phyloP scores from a whole-genome alignment of 2,329 filamentous ascomycete species.

The Falciphora oryzae region DNA sequence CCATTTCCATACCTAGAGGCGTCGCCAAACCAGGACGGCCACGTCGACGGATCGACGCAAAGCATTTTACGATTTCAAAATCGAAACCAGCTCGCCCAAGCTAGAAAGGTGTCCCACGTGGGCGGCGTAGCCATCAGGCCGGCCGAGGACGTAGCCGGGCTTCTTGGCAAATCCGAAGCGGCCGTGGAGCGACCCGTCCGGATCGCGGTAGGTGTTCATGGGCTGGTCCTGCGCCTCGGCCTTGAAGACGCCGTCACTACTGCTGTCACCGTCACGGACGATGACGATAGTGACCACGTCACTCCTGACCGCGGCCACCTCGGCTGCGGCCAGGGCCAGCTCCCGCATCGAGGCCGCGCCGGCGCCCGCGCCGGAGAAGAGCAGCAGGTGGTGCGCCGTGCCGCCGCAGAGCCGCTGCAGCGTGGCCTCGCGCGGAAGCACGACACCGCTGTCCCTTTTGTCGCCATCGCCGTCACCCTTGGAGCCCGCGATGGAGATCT shows the following conservation, averaged over 20 bases:
- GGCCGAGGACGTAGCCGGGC: constrained; percentile 24
- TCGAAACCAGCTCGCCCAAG: constrained; percentile 20
- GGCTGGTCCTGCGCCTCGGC: constrained; percentile 6
- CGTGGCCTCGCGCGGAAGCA: constrained; percentile 7
- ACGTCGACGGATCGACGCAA: background rate
- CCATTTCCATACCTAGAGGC: too few species aligned
- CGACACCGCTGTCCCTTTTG: background rate
- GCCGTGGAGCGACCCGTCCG: constrained; percentile 21
- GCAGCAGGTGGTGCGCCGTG: constrained; percentile 23
- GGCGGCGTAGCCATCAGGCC: constrained; percentile 27
- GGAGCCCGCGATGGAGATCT: constrained; percentile 9
- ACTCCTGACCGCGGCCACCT: constrained; percentile 15
- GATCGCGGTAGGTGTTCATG: constrained; percentile 16
- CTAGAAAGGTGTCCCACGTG: constrained; percentile 24
- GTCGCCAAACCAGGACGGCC: too few species aligned
- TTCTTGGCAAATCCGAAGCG: constrained; percentile 22
- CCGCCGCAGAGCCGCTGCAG: constrained; percentile 23
- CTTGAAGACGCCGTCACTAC: constrained; percentile 13
- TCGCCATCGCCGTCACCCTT: constrained; percentile 8
- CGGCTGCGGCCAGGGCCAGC: constrained; percentile 16
- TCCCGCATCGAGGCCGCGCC: constrained; percentile 14
- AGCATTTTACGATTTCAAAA: constrained; percentile 8
- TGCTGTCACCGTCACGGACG: background rate
- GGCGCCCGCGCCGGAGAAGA: constrained; percentile 24
- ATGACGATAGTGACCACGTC: constrained; percentile 8